Evolutionary conservation across 2,329 filamentous ascomycete species (phyloP), one percentile per base, ranked within the genome.

Genomic region (Chrysoporthe cubensis): DNA sequence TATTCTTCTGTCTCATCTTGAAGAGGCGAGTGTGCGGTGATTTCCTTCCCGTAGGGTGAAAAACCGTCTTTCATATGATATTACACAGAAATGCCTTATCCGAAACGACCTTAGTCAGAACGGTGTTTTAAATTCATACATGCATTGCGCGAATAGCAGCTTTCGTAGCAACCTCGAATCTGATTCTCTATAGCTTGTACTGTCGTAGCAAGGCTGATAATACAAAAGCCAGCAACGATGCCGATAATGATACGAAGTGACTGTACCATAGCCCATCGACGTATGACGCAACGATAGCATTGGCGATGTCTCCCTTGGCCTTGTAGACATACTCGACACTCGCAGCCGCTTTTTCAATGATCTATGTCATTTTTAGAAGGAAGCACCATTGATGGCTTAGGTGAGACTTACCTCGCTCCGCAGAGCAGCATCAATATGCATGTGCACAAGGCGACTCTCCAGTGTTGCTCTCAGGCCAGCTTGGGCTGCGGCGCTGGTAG

Each of bases 401-500:
- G 14, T 21, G 2, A 26, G 11, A 9, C 40, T 60, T 44, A 77
- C 76, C 72, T 74, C 72, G 8, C 61, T 63, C 46, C 72, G 62
- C 57, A 72, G 63, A 0, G 62, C 68, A 0, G 66, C 54, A 18
- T 71, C 71, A 14, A 76, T 62, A 2, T 74, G 72, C 44, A 79
- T 66, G 0, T 40, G 64, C 1, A 71, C 2, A 3, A 79, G 69
- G 1, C 75, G 71, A 2, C 52, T 50, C 0, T 61, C 37, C 13
- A 79, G 67, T 0, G 66, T 70, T 0, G 57, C 46, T 4, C 74
- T 72, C 52, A 79, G 66, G 0, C 70, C 66, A 13, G 69, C 67
- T 21, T 75, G 73, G 71, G 78, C 78, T 0, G 76, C 74, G 1
- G 79, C 78, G 60, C 80, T 81, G 0, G 78, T 75, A n/a, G 74